A percentile compares a stretch with the other conserved stretches of the same genome.
These are phyloP conservation scores for Cordyceps tenuipes DNA, from an alignment of 2,329 filamentous ascomycete genomes.

Conservation along the genomic window DNA sequence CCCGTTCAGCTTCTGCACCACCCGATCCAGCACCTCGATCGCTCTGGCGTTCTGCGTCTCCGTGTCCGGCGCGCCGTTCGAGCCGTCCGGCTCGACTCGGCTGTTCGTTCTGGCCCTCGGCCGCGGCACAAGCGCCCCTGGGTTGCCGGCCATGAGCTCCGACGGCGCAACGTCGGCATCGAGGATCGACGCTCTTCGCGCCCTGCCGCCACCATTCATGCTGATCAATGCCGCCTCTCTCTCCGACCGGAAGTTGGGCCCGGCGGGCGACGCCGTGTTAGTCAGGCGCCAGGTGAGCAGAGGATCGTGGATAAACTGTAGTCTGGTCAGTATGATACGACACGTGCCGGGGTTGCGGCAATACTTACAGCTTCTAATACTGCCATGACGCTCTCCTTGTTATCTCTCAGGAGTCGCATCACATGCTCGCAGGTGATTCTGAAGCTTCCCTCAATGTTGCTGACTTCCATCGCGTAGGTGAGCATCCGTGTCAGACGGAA, in stretches of 20 bases:
- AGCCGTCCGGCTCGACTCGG: slow-evolving; percentile 32
- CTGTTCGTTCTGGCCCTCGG: slow-evolving; percentile 54
- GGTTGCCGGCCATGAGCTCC: slow-evolving; percentile 43
- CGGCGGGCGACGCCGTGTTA: slow-evolving; percentile 52
- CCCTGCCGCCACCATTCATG: slow-evolving; percentile 38
- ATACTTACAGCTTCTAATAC: slow-evolving; percentile 87
- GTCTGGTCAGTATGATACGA: not conserved
- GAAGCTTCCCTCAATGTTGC: slow-evolving; percentile 98
- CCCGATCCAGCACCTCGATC: slow-evolving; percentile 80
- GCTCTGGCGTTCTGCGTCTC: slow-evolving; percentile 93
- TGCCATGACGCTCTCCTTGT: slow-evolving; percentile 98
- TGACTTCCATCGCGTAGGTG: slow-evolving; percentile 99
- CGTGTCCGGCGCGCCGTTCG: slow-evolving; percentile 32
- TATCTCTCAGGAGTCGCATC: slow-evolving; percentile 91
- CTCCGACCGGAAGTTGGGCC: slow-evolving; percentile 59
- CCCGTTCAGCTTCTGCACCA: slow-evolving; percentile 92
- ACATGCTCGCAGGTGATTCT: slow-evolving; percentile 97
- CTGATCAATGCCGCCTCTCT: slow-evolving; percentile 44
- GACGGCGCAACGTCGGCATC: slow-evolving; percentile 53
- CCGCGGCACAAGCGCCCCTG: slow-evolving; percentile 40
- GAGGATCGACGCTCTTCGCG: slow-evolving; percentile 61
- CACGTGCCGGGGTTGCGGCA: not conserved
- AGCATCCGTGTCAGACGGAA: slow-evolving; percentile 98
- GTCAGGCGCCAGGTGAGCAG: slow-evolving; percentile 92
- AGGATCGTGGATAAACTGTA: slow-evolving; percentile 96